phyloP scores from a whole-genome alignment of 192 early-diverging fungal species.

The Cetraspora pellucida region DNA sequence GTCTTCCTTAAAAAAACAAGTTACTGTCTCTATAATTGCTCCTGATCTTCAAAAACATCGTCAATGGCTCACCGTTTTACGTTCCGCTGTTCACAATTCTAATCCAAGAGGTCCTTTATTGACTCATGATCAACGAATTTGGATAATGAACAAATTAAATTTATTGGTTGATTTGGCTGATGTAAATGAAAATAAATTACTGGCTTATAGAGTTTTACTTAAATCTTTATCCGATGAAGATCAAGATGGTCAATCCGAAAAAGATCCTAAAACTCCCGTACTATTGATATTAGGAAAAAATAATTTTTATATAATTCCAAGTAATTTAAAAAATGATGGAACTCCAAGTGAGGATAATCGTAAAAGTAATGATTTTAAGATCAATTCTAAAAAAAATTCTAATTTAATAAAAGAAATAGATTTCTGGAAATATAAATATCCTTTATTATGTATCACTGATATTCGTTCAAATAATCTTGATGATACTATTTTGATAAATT shows the following conservation, averaged over 20 bases:
- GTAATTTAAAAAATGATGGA: neutral
- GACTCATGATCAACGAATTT: constrained; percentile 1
- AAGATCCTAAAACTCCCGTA: neutral
- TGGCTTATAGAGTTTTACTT: neutral
- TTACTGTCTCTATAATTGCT: neutral
- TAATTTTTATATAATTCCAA: constrained; percentile 13
- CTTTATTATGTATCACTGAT: neutral
- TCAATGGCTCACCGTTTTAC: neutral
- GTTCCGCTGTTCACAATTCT: neutral
- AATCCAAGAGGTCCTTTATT: constrained; percentile 3
- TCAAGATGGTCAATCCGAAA: neutral
- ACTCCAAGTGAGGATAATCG: too few relatives aligned
- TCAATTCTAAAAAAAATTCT: neutral
- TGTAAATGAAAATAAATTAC: constrained; percentile 15
- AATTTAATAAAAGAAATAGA: constrained; percentile 7
- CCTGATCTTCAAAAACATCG: neutral
- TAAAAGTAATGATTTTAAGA: too few relatives aligned
- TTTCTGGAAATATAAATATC: constrained; percentile 17
- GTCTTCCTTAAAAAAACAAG: constrained; percentile 2
- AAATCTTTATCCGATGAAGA: neutral
- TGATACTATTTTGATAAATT: constrained; percentile 14
- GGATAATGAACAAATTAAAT: constrained; percentile 5
- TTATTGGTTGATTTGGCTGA: neutral
- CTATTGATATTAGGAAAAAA: constrained; percentile 14
- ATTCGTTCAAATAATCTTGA: neutral